Percentiles rank a stretch among this genome's conserved stretches.
Conservation (phyloP, 169 alveolate species). For the Eimeria brunetti region DNA sequence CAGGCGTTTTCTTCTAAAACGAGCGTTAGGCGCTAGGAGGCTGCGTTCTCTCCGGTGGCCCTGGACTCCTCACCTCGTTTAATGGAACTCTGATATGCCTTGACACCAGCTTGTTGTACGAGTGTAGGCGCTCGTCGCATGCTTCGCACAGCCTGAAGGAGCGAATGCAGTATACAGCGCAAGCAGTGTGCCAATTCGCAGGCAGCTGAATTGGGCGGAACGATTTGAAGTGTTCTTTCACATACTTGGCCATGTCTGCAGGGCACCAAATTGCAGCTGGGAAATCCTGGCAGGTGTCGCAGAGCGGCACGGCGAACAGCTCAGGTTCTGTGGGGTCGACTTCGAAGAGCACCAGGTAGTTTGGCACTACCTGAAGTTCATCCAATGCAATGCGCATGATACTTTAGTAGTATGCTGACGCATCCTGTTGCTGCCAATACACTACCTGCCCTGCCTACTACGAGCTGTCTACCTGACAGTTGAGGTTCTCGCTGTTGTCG, state of each 20-base stretch:
- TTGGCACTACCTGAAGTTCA: conserved; percentile 86
- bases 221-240: background rate
- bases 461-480: background rate
- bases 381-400: background rate
- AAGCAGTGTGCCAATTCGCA: background rate
- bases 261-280: conserved; percentile 93
- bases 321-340: conserved; percentile 92
- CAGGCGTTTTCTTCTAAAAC: background rate
- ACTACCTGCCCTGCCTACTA: background rate
- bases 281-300: conserved; percentile 93
- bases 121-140: conserved; percentile 91
- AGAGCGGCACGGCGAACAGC: conserved; percentile 92
- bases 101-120: conserved; percentile 92
- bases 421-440: background rate
- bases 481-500: background rate
- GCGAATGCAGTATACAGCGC: background rate
- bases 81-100: conserved; percentile 93
- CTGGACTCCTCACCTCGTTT: conserved; percentile 85
- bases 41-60: background rate
- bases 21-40: background rate
- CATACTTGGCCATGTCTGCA: conserved; percentile 90
- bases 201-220: background rate
- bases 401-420: background rate
- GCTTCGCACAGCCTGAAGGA: conserved; percentile 87
- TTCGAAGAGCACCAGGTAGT: conserved; percentile 91